Conservation (phyloP, 2,329 filamentous ascomycete genomes). For the Exophiala calicioides region DNA sequence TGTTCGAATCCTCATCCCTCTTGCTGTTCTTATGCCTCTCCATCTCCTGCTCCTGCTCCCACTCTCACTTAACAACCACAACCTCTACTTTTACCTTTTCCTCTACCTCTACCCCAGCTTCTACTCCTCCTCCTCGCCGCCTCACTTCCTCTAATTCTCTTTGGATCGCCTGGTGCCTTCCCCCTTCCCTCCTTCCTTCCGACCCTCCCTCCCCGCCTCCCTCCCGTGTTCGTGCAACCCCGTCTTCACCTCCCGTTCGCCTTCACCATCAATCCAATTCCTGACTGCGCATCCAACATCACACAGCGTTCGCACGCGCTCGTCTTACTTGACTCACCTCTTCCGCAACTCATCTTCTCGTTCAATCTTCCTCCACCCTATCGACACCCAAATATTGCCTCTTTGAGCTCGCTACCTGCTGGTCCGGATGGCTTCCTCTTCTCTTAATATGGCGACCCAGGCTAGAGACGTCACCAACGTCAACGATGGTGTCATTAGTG, state of each 20-base stretch:
- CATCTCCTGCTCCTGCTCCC: too few relatives aligned
- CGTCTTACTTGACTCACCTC: slow-evolving; percentile 22
- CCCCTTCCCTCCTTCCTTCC: slow-evolving; percentile 4
- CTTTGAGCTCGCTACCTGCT: slow-evolving; percentile 20
- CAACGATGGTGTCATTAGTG: slow-evolving; percentile 3
- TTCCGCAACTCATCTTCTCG: slow-evolving; percentile 19
- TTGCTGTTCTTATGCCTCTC: too few relatives aligned
- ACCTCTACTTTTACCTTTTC: not conserved
- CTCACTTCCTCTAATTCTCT: not conserved
- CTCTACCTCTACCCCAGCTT: not conserved
- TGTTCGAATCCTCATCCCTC: too few relatives aligned
- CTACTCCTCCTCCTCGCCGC: not conserved
- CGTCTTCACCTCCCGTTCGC: not conserved
- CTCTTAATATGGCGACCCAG: slow-evolving; percentile 14
- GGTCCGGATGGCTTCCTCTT: slow-evolving; percentile 25
- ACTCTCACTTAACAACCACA: too few relatives aligned
- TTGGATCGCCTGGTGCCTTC: too few relatives aligned
- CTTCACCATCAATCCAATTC: slow-evolving; percentile 7
- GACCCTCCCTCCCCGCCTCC: slow-evolving; percentile 8
- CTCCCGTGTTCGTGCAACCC: slow-evolving; percentile 16
- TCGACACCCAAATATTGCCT: slow-evolving; percentile 10
- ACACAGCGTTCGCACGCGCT: slow-evolving; percentile 16
- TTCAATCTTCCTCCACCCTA: slow-evolving; percentile 16
- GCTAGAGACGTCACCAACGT: slow-evolving; percentile 19
- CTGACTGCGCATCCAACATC: slow-evolving; percentile 5